phyloP scores from a whole-genome alignment of 2,329 filamentous ascomycete genomes.

The Aspergillus oerlinghausenensis region DNA sequence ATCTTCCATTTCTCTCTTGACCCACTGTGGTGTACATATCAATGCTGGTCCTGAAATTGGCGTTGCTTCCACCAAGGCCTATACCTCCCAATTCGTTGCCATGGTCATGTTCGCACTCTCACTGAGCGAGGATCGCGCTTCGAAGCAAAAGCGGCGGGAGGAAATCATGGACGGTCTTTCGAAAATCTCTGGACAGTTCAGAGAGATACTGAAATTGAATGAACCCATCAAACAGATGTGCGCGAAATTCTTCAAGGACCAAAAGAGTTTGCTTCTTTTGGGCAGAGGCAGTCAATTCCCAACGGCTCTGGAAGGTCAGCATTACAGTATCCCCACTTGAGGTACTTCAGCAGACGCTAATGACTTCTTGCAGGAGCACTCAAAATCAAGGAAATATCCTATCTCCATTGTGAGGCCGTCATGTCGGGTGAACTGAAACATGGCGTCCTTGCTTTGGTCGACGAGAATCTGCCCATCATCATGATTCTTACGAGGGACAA shows the following conservation, averaged over 20 bases:
- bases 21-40: slow-evolving; percentile 99
- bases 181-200: slow-evolving; percentile 87
- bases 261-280: slow-evolving; percentile 90
- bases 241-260: slow-evolving; percentile 87
- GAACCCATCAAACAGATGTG: slow-evolving; percentile 93
- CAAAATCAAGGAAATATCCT: slow-evolving; percentile 99
- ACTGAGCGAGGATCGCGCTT: slow-evolving; percentile 91
- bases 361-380: slow-evolving; percentile 58
- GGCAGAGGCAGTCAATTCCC: slow-evolving; percentile 93
- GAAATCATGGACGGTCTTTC: slow-evolving; percentile 94
- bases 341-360: slow-evolving; percentile 8
- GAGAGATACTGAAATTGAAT: slow-evolving; percentile 84
- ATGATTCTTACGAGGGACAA: slow-evolving; percentile 98
- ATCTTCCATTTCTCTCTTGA: slow-evolving; percentile 96
- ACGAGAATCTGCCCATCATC: slow-evolving; percentile 98
- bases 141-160: slow-evolving; percentile 83
- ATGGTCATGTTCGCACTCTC: slow-evolving; percentile 99
- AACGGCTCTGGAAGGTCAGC: slow-evolving; percentile 79
- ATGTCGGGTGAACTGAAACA: slow-evolving; percentile 99
- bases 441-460: slow-evolving; percentile 92
- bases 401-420: slow-evolving; percentile 98
- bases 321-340: not conserved
- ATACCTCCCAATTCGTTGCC: slow-evolving; percentile 98
- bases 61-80: slow-evolving; percentile 98
- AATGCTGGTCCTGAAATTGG: slow-evolving; percentile 98